A percentile compares a stretch with the other conserved stretches of the same genome.
Conservation (phyloP, 768 basidiomycete genomes). For the Mycena latifolia region DNA sequence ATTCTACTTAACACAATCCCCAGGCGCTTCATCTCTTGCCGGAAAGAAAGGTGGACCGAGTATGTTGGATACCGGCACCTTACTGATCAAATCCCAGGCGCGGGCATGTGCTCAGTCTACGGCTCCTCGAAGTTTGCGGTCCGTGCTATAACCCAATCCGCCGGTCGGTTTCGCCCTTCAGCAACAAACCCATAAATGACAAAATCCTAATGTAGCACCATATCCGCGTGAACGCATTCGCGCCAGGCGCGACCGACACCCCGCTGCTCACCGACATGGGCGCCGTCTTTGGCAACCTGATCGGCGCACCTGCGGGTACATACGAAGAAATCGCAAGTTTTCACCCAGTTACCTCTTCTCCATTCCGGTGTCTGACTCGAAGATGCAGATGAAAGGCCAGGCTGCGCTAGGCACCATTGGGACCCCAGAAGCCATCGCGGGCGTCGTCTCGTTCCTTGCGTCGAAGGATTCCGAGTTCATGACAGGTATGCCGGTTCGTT, state of each 20-base stretch:
- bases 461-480: constrained; percentile 12
- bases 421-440: neutral
- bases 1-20: neutral
- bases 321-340: constrained; percentile 7
- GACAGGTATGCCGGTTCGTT: neutral
- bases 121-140: constrained; percentile 30
- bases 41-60: constrained; percentile 38
- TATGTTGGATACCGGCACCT: neutral
- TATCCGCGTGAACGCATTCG: constrained; percentile 39
- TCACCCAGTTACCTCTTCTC: too few relatives aligned
- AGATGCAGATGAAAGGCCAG: constrained; percentile 1
- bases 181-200: neutral
- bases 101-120: constrained; percentile 19
- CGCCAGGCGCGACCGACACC: constrained; percentile 32
- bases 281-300: constrained; percentile 4
- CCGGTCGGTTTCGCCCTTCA: constrained; percentile 24
- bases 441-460: constrained; percentile 20
- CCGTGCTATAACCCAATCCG: constrained; percentile 33
- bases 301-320: neutral
- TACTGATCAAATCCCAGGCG: neutral
- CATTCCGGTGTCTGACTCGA: neutral
- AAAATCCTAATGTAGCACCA: neutral
- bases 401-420: constrained; percentile 1
- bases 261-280: constrained; percentile 15
- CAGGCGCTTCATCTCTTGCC: constrained; percentile 44